Conservation (phyloP, 2,329 filamentous ascomycete genomes). For the Thielaviopsis ethacetica region DNA sequence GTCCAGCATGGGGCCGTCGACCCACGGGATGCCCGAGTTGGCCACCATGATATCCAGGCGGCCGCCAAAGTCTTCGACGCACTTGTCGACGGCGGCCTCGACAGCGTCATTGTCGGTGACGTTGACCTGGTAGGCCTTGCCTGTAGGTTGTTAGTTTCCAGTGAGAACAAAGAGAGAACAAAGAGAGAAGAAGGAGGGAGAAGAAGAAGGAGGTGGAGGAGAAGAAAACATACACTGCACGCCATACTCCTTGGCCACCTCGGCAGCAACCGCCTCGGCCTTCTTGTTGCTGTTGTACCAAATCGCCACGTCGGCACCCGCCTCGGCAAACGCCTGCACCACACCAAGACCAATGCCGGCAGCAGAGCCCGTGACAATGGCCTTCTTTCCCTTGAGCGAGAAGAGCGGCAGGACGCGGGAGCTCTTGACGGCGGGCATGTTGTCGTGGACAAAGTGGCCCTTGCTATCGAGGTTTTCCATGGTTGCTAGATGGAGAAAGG, state of each 20-base stretch:
- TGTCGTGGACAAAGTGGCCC: slow-evolving; percentile 40
- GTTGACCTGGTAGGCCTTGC: slow-evolving; percentile 43
- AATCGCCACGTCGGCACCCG: slow-evolving; percentile 19
- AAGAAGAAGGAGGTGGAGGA: neutral
- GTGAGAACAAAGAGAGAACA: neutral
- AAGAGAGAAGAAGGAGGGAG: neutral
- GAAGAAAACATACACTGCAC: slow-evolving; percentile 42
- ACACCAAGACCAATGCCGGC: slow-evolving; percentile 17
- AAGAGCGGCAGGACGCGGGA: slow-evolving; percentile 47
- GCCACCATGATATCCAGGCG: slow-evolving; percentile 39
- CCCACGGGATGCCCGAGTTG: slow-evolving; percentile 49
- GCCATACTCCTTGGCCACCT: slow-evolving; percentile 22
- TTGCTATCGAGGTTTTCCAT: slow-evolving; percentile 27
- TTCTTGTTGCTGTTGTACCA: slow-evolving; percentile 19
- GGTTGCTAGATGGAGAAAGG: neutral
- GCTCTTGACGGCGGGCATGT: slow-evolving; percentile 29
- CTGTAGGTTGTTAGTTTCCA: slow-evolving; percentile 19
- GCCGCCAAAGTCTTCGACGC: slow-evolving; percentile 16
- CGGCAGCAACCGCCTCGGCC: slow-evolving; percentile 15
- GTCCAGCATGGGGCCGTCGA: slow-evolving; percentile 49
- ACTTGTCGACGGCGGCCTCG: slow-evolving; percentile 48
- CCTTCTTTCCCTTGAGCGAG: slow-evolving; percentile 40
- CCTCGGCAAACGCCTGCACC: slow-evolving; percentile 20
- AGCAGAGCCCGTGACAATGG: slow-evolving; percentile 14
- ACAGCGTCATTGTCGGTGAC: slow-evolving; percentile 20